phyloP scores from a whole-genome alignment of 768 basidiomycete species.

The Russula earlei region DNA sequence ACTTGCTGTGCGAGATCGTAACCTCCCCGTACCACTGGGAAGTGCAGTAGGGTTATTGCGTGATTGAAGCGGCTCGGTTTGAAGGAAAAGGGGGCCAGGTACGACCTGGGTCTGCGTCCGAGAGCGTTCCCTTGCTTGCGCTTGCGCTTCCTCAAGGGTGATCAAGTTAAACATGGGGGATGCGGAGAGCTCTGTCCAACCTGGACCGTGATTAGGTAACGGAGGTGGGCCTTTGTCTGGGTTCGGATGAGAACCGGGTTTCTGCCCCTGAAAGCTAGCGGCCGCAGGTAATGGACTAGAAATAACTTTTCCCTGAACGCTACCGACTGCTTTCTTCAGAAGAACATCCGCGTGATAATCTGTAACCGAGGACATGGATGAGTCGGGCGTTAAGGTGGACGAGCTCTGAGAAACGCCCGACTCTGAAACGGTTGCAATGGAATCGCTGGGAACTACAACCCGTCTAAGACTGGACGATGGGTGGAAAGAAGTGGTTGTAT shows the following conservation, averaged over 20 bases:
- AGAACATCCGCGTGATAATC: conserved; percentile 10
- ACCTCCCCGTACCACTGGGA: conserved; percentile 23
- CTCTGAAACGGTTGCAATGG: conserved; percentile 22
- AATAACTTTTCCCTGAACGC: conserved; percentile 17
- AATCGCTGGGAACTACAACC: conserved; percentile 12
- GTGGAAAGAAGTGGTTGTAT: conserved; percentile 27
- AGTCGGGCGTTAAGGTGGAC: conserved; percentile 23
- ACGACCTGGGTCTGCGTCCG: conserved; percentile 39
- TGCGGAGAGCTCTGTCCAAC: conserved; percentile 39
- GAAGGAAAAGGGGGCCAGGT: conserved; percentile 27
- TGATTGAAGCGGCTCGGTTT: conserved; percentile 26
- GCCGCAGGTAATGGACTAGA: conserved; percentile 8
- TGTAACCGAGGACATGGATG: conserved; percentile 16
- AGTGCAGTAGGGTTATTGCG: conserved; percentile 4
- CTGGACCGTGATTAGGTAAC: conserved; percentile 25
- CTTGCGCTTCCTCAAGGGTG: conserved; percentile 70
- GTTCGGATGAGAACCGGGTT: conserved; percentile 1
- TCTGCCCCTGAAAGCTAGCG: background rate
- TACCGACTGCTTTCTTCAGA: conserved; percentile 9
- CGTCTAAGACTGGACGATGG: conserved; percentile 22
- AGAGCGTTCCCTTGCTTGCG: conserved; percentile 44
- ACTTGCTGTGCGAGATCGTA: conserved; percentile 55
- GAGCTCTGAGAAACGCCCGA: conserved; percentile 26
- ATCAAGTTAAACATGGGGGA: conserved; percentile 57
- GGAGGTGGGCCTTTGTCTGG: no score